phyloP scores from a whole-genome alignment of 192 early-diverging fungal genomes.

The Geosiphon pyriformis region DNA sequence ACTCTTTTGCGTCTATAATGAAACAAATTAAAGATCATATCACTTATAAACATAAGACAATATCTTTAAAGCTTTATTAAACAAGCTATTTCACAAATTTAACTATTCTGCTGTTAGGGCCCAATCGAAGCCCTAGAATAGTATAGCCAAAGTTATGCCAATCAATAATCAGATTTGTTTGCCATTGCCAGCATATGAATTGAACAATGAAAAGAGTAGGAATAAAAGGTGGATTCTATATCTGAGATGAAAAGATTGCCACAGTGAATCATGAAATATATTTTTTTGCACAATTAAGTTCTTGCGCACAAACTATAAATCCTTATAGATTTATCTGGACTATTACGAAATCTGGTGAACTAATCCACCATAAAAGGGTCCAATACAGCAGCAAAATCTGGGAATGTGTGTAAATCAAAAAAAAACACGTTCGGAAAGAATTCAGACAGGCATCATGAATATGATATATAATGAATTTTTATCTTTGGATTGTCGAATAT shows the following conservation, averaged over 20 bases:
- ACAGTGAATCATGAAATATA: too few relatives aligned
- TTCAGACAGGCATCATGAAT: conserved; percentile 52
- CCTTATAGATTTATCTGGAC: conserved; percentile 73
- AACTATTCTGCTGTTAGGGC: conserved; percentile 49
- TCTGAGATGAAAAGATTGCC: too few relatives aligned
- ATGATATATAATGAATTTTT: conserved; percentile 39
- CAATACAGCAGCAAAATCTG: conserved; percentile 61
- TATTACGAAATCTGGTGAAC: conserved; percentile 62
- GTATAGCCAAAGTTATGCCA: conserved; percentile 98
- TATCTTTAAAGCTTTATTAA: too few relatives aligned
- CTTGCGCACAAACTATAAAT: too few relatives aligned
- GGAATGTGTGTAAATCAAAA: conserved; percentile 57
- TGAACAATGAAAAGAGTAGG: conserved; percentile 83
- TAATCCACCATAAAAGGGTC: conserved; percentile 51
- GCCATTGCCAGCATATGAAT: conserved; percentile 55
- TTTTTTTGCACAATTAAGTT: too few relatives aligned
- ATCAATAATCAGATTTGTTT: conserved; percentile 78
- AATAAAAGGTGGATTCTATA: conserved; percentile 94
- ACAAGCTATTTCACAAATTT: conserved; percentile 42
- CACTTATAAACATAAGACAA: too few relatives aligned
- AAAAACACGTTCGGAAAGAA: conserved; percentile 54
- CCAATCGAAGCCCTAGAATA: conserved; percentile 71
- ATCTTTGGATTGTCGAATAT: conserved; percentile 42
- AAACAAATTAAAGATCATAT: too few relatives aligned
- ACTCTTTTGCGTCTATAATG: conserved; percentile 42